These are phyloP conservation scores for Melastoma candidum DNA, from an alignment of 441 rosid species.

Conservation along the genomic window DNA sequence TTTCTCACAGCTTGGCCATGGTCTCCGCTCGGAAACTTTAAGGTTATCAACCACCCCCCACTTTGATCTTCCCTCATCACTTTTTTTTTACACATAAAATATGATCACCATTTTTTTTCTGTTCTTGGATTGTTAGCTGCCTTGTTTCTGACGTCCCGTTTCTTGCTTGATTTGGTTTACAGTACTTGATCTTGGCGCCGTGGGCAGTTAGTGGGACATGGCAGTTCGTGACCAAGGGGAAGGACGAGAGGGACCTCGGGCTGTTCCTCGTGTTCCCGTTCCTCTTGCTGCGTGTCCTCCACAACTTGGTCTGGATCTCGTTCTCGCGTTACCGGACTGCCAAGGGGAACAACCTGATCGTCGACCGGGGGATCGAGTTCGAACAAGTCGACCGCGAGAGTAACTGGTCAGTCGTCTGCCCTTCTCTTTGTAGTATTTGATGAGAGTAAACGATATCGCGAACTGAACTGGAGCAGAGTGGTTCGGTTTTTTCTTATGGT, in stretches of 20 bases:
- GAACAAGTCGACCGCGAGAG: slow-evolving; percentile 80
- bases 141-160: background rate
- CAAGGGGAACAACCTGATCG: slow-evolving; percentile 51
- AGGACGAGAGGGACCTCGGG: slow-evolving; percentile 22
- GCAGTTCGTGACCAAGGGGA: slow-evolving; percentile 21
- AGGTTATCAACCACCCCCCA: slow-evolving; percentile 8
- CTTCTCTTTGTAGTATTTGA: no score
- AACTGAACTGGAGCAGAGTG: no score
- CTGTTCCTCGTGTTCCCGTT: slow-evolving; percentile 32
- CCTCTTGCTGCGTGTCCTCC: slow-evolving; percentile 41
- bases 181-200: slow-evolving; percentile 47
- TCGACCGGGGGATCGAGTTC: slow-evolving; percentile 69
- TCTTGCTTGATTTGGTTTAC: background rate
- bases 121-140: background rate
- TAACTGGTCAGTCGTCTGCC: slow-evolving; percentile 33
- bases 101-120: background rate
- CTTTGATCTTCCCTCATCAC: no score
- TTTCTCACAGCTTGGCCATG: slow-evolving; percentile 24
- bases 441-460: no score
- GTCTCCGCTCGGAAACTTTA: slow-evolving; percentile 19
- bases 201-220: slow-evolving; percentile 40
- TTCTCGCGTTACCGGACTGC: slow-evolving; percentile 61
- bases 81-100: background rate
- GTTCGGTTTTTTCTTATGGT: no score
- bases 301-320: slow-evolving; percentile 76